A percentile compares a stretch with the other conserved stretches of the same genome.
These are phyloP conservation scores for Candida hungchunana DNA, from an alignment of 805 yeast genomes.

Conservation along the genomic window DNA sequence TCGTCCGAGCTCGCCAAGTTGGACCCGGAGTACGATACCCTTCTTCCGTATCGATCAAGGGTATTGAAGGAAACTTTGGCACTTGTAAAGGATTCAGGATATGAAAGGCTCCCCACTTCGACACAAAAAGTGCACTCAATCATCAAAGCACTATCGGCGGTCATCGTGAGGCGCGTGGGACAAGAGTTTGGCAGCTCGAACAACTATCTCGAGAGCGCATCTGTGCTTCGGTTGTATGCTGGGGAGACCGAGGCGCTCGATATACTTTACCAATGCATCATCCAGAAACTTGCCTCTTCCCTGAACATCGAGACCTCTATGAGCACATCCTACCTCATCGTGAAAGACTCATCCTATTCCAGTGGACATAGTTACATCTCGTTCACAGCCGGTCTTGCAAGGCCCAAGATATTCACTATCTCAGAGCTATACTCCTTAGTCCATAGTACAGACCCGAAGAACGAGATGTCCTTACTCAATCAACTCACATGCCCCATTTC, in stretches of 20 bases:
- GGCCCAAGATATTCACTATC: constrained; percentile 6
- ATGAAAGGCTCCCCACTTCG: constrained; percentile 1
- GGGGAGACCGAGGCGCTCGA: constrained; percentile 15
- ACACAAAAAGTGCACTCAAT: constrained; percentile 13
- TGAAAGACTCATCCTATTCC: constrained; percentile 6
- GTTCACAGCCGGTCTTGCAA: constrained; percentile 2
- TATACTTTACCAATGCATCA: constrained; percentile 6
- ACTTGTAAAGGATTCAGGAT: neutral
- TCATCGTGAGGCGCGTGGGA: constrained; percentile 5
- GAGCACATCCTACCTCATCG: constrained; percentile 8
- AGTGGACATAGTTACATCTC: constrained; percentile 14
- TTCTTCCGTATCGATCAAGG: constrained; percentile 14
- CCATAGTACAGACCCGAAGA: neutral
- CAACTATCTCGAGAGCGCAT: constrained; percentile 12
- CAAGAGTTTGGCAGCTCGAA: constrained; percentile 1
- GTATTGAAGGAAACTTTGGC: constrained; percentile 3
- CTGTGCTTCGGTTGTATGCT: constrained; percentile 15
- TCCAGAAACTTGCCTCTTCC: constrained; percentile 11
- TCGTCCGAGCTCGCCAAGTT: constrained; percentile 9
- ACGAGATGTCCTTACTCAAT: constrained; percentile 2
- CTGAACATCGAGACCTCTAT: constrained; percentile 7
- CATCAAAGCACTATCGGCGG: constrained; percentile 5
- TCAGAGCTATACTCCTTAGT: constrained; percentile 4
- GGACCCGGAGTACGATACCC: constrained; percentile 20
- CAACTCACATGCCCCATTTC: constrained; percentile 9